Evolutionary conservation across 1,284 basidiomycete species (phyloP).

Genomic region (Stereum hirsutum): DNA sequence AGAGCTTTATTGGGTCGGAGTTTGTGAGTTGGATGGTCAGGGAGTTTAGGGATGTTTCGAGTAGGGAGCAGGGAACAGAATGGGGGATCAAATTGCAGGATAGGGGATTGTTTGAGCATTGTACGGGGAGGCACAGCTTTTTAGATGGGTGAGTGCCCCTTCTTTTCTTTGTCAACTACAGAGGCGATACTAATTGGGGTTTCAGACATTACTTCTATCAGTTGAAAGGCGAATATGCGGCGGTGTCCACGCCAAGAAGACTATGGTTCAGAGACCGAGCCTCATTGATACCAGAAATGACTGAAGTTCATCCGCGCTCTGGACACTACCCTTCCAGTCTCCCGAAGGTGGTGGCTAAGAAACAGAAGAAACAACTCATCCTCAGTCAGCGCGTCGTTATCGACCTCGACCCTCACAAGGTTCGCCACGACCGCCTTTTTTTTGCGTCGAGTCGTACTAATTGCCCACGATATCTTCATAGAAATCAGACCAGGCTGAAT

Average conservation of each 20-base stretch:
- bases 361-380: constrained; percentile 58
- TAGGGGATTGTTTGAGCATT: constrained; percentile 79
- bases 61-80: constrained; percentile 70
- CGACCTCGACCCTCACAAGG: constrained; percentile 77
- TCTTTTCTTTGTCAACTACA: no score
- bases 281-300: constrained; percentile 22
- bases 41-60: constrained; percentile 79
- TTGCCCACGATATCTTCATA: constrained; percentile 20
- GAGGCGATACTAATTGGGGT: no score
- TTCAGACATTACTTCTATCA: constrained; percentile 80
- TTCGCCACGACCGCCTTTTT: constrained; percentile 18
- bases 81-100: constrained; percentile 70
- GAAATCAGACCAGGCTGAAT: constrained; percentile 83
- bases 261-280: constrained; percentile 50
- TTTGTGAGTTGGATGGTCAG: constrained; percentile 83
- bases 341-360: constrained; percentile 26
- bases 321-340: constrained; percentile 30
- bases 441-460: neutral
- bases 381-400: constrained; percentile 84
- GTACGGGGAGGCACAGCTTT: constrained; percentile 69
- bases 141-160: constrained; percentile 78
- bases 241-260: constrained; percentile 56
- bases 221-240: constrained; percentile 66
- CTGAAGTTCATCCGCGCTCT: neutral
- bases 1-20: constrained; percentile 82